A percentile compares a stretch with the other conserved stretches of the same genome.
Evolutionary conservation across 768 basidiomycete species (phyloP).

Genomic region (Kwoniella sp.): DNA sequence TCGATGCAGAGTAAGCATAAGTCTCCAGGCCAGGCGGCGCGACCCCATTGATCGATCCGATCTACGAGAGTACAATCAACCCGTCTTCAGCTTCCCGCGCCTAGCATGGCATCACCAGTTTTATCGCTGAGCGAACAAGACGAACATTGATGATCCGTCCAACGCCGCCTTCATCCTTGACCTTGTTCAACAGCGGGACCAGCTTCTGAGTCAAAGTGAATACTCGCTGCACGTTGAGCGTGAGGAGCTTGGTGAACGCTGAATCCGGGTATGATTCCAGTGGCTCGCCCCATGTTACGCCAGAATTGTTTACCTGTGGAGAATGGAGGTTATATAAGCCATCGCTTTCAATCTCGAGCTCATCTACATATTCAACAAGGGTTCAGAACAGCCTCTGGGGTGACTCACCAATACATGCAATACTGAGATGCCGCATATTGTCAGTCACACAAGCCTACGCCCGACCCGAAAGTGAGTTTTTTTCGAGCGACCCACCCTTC

Average conservation of each 20-base stretch:
- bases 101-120: neutral
- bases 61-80: constrained; percentile 57
- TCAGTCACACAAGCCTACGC: neutral
- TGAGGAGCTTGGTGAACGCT: constrained; percentile 67
- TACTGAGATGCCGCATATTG: constrained; percentile 22
- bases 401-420: constrained; percentile 58
- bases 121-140: constrained; percentile 2
- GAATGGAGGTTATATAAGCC: neutral
- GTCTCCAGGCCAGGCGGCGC: constrained; percentile 65
- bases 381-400: too few relatives aligned
- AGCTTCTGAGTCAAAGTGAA: constrained; percentile 69
- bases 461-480: too few relatives aligned
- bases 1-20: constrained; percentile 69
- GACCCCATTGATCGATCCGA: constrained; percentile 67
- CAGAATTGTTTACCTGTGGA: constrained; percentile 65
- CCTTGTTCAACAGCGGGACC: constrained; percentile 64
- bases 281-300: constrained; percentile 57
- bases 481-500: constrained; percentile 50
- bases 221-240: constrained; percentile 66
- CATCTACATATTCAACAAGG: too few relatives aligned
- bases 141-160: constrained; percentile 65
- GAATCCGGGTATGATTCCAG: constrained; percentile 60
- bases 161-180: constrained; percentile 56
- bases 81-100: neutral
- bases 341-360: neutral